Conservation (phyloP, 176 grass and related monocot genomes). For the Carex parvula region DNA sequence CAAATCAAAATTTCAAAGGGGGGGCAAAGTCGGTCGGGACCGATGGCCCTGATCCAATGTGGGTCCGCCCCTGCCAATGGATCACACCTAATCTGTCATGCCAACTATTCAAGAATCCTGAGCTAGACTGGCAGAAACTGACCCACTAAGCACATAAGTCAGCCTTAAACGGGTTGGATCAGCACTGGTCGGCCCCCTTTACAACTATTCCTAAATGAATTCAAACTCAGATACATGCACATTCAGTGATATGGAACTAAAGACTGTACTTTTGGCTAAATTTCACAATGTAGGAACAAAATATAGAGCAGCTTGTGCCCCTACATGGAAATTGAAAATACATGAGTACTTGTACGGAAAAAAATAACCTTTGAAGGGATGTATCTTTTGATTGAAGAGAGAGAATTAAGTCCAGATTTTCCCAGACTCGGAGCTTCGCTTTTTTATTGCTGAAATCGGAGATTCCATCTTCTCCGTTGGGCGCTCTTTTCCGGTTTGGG, state of each 20-base stretch:
- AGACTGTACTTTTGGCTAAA: neutral
- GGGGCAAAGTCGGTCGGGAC: no score
- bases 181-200: neutral
- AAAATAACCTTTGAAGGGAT: slow-evolving; percentile 53
- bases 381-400: slow-evolving; percentile 72
- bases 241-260: neutral
- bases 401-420: slow-evolving; percentile 70
- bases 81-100: neutral
- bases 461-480: neutral
- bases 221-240: neutral
- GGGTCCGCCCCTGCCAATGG: neutral
- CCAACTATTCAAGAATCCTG: neutral
- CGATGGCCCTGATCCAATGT: no score
- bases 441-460: neutral
- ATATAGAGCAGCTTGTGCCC: neutral
- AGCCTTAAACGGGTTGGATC: neutral
- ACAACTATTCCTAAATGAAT: neutral
- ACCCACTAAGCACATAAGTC: neutral
- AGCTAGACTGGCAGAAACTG: neutral
- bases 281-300: neutral
- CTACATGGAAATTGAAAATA: neutral
- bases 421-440: slow-evolving; percentile 30
- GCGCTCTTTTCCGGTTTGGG: neutral
- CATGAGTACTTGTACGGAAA: neutral
- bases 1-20: no score